Conservation (phyloP, 495 filamentous ascomycete species). For the Lepraria neglecta region DNA sequence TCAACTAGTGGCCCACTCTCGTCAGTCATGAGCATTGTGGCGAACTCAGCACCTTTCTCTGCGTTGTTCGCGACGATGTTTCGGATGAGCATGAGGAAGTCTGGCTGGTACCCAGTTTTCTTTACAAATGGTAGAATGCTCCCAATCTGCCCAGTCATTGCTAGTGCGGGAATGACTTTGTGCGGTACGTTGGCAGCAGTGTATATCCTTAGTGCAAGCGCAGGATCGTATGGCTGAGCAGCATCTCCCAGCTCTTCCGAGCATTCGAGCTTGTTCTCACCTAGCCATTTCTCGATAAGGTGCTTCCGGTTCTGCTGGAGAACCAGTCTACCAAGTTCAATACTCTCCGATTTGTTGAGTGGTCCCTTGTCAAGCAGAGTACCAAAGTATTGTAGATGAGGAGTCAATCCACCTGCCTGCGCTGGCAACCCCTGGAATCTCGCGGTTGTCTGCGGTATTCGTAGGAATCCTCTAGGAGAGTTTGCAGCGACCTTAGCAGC, state of each 20-base stretch:
- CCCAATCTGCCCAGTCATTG: constrained; percentile 93
- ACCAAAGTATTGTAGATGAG: constrained; percentile 83
- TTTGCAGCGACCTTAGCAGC: constrained; percentile 94
- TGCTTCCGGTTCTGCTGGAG: constrained; percentile 91
- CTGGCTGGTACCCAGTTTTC: constrained; percentile 76
- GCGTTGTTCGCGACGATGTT: constrained; percentile 89
- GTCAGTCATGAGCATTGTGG: constrained; percentile 76
- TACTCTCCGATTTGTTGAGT: constrained; percentile 85
- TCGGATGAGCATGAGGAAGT: constrained; percentile 83
- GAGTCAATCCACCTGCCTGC: constrained; percentile 44
- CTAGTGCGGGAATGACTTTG: constrained; percentile 90
- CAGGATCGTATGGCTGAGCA: constrained; percentile 79
- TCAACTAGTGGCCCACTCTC: constrained; percentile 81
- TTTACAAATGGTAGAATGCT: constrained; percentile 88
- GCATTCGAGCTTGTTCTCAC: constrained; percentile 88
- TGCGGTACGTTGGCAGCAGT: constrained; percentile 76
- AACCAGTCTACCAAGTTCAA: constrained; percentile 89
- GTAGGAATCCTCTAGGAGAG: constrained; percentile 90
- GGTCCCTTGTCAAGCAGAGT: constrained; percentile 92
- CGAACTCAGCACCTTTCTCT: constrained; percentile 93
- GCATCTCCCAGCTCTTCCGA: constrained; percentile 96
- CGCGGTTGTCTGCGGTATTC: constrained; percentile 89
- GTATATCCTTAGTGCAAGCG: constrained; percentile 79
- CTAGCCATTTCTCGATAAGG: constrained; percentile 94
- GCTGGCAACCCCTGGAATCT: constrained; percentile 71